Evolutionary conservation across 768 basidiomycete species (phyloP), one percentile per base, ranked within the genome.

Genomic region (Boletus rubroflammeus): DNA sequence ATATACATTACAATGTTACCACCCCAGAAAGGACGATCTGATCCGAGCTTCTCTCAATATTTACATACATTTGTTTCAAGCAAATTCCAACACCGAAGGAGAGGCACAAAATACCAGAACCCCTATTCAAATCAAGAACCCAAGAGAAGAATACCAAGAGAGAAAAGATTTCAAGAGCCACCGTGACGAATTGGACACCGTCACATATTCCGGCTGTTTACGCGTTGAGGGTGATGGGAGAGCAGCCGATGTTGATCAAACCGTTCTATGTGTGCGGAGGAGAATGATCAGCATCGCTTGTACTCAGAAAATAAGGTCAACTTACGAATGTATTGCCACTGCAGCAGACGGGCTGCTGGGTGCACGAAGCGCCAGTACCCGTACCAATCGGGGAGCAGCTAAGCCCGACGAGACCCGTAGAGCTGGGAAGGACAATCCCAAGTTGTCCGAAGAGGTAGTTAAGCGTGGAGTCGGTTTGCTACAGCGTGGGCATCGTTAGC

Each of bases 271-370:
- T 13, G 23, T 3, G 3, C 40, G 3, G 31, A 17, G 11, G 8
- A 46, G 5, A 42, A 13, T 0, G 15, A 36, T 57, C 6, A 58
- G 39, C 0, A 45, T n/a, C 17, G 17, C 6, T 28, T n/a, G 7
- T 8, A n/a, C 4, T 7, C 34, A 23, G 32, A 9, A 6, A 19
- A 36, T 6, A 21, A 5, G 2, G 7, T 0, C 3, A 7, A 29
- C 61, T 58, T 14, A 65, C 64, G 10, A 43, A 57, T 3, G 13
- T 23, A 7, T 65, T 54, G 2, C 40, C 46, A 4, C 28, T 50
- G 51, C 64, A 65, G 23, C 64, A 65, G 29, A 66, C 58, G 0
- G 64, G 19, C 34, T 67, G 47, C 21, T 53, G 34, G 11, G 39
- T 32, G 34, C 64, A 65, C 1, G 17, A 1, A 1, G 51, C 34